These are phyloP conservation scores for Acanthamoeba castellanii DNA, from an alignment of 208 protist genomes.

Conservation along the genomic window DNA sequence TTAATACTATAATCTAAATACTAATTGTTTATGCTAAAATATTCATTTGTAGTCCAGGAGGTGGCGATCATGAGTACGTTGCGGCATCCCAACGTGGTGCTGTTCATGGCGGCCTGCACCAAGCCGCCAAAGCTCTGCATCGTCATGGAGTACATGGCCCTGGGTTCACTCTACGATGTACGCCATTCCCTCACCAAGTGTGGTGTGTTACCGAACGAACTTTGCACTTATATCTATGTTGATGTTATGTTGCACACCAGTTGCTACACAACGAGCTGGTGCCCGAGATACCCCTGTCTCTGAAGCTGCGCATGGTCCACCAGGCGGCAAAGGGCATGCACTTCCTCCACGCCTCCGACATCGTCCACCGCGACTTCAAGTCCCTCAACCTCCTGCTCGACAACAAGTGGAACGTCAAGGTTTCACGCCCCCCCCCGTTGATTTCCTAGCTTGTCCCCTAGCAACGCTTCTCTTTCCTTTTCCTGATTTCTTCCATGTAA, in stretches of 20 bases:
- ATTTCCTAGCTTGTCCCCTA: too few species aligned
- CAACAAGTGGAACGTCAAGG: conserved; percentile 49
- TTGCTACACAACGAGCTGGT: conserved; percentile 52
- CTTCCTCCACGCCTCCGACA: not conserved
- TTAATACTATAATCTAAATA: too few species aligned
- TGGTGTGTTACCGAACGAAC: too few species aligned
- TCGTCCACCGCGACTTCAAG: conserved; percentile 27
- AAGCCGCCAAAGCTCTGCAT: conserved; percentile 32
- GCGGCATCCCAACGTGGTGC: not conserved
- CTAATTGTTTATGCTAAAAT: too few species aligned
- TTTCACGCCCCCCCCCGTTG: too few species aligned
- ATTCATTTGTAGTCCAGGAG: not conserved
- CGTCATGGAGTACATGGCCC: conserved; percentile 1
- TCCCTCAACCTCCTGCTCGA: conserved; percentile 32
- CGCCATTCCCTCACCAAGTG: too few species aligned
- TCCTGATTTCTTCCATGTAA: too few species aligned
- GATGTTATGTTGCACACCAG: not conserved
- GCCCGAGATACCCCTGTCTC: not conserved
- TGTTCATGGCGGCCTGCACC: conserved; percentile 2
- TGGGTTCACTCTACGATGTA: not conserved
- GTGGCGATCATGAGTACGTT: not conserved
- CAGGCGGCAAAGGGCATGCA: not conserved
- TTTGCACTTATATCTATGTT: too few species aligned
- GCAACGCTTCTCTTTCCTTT: too few species aligned
- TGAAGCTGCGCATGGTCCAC: conserved; percentile 3